A percentile compares a stretch with the other conserved stretches of the same genome.
Evolutionary conservation across 768 basidiomycete genomes (phyloP).

Genomic region (Piloderma croceum): DNA sequence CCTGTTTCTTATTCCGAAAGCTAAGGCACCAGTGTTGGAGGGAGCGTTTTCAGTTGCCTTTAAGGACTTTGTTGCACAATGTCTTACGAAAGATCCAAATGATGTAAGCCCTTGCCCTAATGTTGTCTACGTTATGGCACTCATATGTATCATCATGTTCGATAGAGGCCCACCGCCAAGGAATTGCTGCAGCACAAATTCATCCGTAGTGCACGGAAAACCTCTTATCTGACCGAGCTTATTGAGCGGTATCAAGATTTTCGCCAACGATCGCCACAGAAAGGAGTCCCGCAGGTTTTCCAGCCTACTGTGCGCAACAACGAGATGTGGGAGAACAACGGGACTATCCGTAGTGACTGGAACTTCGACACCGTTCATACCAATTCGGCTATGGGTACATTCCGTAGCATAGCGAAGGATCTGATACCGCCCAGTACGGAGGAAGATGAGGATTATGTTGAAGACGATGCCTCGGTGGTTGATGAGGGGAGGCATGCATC

Average conservation of each 20-base stretch:
- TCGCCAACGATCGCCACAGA: constrained; percentile 54
- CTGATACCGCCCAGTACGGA: constrained; percentile 50
- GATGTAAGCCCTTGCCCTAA: constrained; percentile 41
- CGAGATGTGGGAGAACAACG: constrained; percentile 62
- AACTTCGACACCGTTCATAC: constrained; percentile 83
- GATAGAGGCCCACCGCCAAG: constrained; percentile 81
- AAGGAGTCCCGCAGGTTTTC: constrained; percentile 43
- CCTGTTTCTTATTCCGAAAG: constrained; percentile 95
- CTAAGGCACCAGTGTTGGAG: constrained; percentile 86
- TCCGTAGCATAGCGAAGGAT: constrained; percentile 67
- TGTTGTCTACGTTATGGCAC: not conserved
- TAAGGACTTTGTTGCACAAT: constrained; percentile 88
- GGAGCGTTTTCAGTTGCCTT: constrained; percentile 80
- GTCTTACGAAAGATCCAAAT: constrained; percentile 88
- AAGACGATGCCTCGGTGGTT: constrained; percentile 40
- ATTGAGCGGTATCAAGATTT: constrained; percentile 84
- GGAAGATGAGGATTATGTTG: constrained; percentile 46
- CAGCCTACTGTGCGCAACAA: constrained; percentile 55
- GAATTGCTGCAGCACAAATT: constrained; percentile 94
- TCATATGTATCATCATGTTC: constrained; percentile 13
- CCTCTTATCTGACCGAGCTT: constrained; percentile 77
- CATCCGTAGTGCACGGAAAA: constrained; percentile 79
- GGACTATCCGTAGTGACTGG: constrained; percentile 89
- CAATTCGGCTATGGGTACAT: constrained; percentile 69
- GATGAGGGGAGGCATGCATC: constrained; percentile 40